Conservation (phyloP, 495 filamentous ascomycete species). For the Chaetomium cochliodes region DNA sequence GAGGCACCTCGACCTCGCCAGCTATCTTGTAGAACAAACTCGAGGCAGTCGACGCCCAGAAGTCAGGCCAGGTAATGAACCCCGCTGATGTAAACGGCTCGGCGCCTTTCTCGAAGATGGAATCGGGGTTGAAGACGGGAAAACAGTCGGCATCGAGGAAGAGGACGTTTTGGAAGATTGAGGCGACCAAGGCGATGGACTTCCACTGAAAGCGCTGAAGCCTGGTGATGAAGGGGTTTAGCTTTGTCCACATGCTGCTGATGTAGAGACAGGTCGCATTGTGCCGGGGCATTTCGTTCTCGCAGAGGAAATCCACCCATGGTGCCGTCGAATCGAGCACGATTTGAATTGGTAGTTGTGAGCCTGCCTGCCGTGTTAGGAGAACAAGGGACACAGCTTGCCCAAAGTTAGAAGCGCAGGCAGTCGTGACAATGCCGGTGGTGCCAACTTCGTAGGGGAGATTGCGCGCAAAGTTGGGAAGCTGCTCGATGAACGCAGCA, state of each 20-base stretch:
- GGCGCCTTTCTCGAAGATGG: constrained; percentile 41
- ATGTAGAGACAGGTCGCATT: constrained; percentile 52
- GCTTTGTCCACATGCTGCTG: constrained; percentile 16
- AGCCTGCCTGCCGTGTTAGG: constrained; percentile 58
- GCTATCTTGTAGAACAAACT: constrained; percentile 56
- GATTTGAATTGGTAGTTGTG: constrained; percentile 57
- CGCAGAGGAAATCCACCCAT: constrained; percentile 55
- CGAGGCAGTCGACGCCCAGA: constrained; percentile 55
- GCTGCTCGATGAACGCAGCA: constrained; percentile 43
- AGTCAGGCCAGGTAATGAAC: constrained; percentile 62
- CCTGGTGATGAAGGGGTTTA: not conserved
- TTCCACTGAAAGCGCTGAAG: constrained; percentile 56
- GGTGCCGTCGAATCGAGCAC: constrained; percentile 52
- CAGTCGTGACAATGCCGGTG: constrained; percentile 53
- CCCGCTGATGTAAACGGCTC: constrained; percentile 53
- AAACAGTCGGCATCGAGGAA: constrained; percentile 63
- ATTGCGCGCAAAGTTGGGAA: constrained; percentile 37
- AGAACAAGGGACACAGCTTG: constrained; percentile 48
- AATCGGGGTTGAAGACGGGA: constrained; percentile 52
- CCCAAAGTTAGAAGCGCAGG: constrained; percentile 32
- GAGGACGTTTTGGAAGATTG: constrained; percentile 58
- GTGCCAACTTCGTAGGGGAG: constrained; percentile 48
- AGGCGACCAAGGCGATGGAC: constrained; percentile 58
- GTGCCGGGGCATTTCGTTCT: constrained; percentile 49
- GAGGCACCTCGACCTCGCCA: constrained; percentile 34